Base-by-base conservation (phyloP, 176 grass and related monocot species). In the Chloris gayana region DNA sequence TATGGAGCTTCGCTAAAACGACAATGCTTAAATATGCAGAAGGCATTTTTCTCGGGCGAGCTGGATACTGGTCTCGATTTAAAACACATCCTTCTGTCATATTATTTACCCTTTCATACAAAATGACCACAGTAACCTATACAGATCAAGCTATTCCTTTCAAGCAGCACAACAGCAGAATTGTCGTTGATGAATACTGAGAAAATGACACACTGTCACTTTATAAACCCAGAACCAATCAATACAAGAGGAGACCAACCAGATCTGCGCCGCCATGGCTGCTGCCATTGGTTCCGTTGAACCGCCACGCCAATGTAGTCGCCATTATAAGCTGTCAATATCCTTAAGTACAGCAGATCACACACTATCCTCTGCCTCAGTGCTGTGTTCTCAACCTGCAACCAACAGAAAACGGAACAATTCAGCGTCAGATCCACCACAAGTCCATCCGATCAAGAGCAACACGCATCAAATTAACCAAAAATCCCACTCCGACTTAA, bases 261-360 rank as follows among this genome's bases (percentile, higher is more conserved):
- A 98, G 90, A 98, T 98, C 95, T 86, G 86, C 51, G 10, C 81
- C 68, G 50, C 89, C 85, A 69, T 93, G 89, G 82, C 79, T 83
- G 60, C 80, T 29, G 14, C 95, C 92, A 47, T 95, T 98, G 39
- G 83, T 82, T 37, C 92, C 93, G 47, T 86, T 98, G 73, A 89
- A 91, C 84, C 92, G 80, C 95, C 95, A 98, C 72, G 92, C 82
- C 72, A 98, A 42, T 73, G 95, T 25, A 11, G 97, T 82, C 45
- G 95, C 88, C 95, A 98, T 92, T 17, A 81, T 85, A 65, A 84
- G 84, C 38, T 38, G 83, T 19, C 25, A 14, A 42, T 83, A 41
- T 21, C 73, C 58, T 34, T 27, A 18, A 72, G 58, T 3, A 30
- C 30, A 87, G 66, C 31, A 89, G 87, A 86, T 78, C 78, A 73